These are phyloP conservation scores for Cryphonectria radicalis DNA, from an alignment of 2,329 filamentous ascomycete species.

Conservation along the genomic window DNA sequence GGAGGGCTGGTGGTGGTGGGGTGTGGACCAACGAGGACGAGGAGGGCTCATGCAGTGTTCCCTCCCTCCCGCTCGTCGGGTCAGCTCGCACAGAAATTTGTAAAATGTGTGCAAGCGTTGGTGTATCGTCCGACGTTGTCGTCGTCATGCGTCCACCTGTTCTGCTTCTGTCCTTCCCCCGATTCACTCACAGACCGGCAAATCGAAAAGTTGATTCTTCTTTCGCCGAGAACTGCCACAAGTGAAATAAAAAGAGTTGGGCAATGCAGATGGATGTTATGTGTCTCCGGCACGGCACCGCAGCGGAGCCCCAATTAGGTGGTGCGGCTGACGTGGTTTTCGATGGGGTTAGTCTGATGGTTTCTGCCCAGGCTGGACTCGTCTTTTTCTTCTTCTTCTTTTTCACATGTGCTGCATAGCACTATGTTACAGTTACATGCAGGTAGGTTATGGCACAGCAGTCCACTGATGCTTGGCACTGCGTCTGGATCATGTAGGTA, in stretches of 20 bases:
- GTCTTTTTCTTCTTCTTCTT: background rate
- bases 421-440: background rate
- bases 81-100: background rate
- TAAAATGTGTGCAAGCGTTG: background rate
- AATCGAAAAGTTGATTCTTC: background rate
- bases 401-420: background rate
- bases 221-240: background rate
- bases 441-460: background rate
- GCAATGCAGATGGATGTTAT: background rate
- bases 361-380: background rate
- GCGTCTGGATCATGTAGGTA: background rate
- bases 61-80: background rate
- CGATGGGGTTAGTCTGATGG: background rate
- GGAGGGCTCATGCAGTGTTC: background rate
- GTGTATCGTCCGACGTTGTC: background rate
- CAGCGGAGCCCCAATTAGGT: background rate
- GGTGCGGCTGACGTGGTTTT: constrained; percentile 7
- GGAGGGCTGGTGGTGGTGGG: background rate
- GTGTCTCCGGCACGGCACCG: background rate
- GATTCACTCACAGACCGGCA: background rate
- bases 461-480: background rate
- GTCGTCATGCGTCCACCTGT: background rate
- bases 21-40: background rate
- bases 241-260: background rate
- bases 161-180: too few relatives aligned